A percentile compares a stretch with the other conserved stretches of the same genome.
phyloP scores from a whole-genome alignment of 1,284 basidiomycete species.

The Sutorius eximius region DNA sequence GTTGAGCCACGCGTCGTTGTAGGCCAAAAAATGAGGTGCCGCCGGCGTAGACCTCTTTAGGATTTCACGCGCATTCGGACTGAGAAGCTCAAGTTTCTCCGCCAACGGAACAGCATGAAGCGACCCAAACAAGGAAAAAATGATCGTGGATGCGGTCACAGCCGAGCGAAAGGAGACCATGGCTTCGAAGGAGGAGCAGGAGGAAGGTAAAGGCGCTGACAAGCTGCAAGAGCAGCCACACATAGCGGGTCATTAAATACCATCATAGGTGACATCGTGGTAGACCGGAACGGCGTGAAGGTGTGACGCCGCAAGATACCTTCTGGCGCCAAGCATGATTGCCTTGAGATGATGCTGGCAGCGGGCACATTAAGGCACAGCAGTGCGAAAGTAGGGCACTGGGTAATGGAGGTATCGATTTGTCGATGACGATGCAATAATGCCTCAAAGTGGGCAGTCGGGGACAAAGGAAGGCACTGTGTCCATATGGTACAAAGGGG shows the following conservation, averaged over 20 bases:
- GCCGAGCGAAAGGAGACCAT: constrained; percentile 21
- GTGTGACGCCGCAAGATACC: constrained; percentile 4
- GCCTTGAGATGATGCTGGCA: background rate
- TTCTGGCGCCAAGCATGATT: background rate
- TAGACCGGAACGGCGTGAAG: constrained; percentile 9
- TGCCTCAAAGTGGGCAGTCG: background rate
- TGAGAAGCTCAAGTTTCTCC: constrained; percentile 20
- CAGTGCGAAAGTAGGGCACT: constrained; percentile 8
- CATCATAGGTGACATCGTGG: constrained; percentile 4
- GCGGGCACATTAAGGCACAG: constrained; percentile 6
- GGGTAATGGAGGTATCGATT: background rate
- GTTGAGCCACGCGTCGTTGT: constrained; percentile 43
- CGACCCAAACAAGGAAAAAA: constrained; percentile 13
- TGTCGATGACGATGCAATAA: background rate
- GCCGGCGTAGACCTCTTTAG: constrained; percentile 36
- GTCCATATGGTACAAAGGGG: constrained; percentile 3
- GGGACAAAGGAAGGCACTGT: background rate
- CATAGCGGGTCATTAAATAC: constrained; percentile 19
- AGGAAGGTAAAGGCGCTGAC: background rate
- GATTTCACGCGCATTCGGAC: constrained; percentile 36
- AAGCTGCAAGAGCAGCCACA: background rate
- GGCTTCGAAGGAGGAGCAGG: background rate
- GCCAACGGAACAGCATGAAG: constrained; percentile 18
- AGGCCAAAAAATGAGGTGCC: constrained; percentile 44
- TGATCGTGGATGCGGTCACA: constrained; percentile 5